These are phyloP conservation scores for Tulasnella sp. DNA, from an alignment of 768 basidiomycete species.

Conservation along the genomic window DNA sequence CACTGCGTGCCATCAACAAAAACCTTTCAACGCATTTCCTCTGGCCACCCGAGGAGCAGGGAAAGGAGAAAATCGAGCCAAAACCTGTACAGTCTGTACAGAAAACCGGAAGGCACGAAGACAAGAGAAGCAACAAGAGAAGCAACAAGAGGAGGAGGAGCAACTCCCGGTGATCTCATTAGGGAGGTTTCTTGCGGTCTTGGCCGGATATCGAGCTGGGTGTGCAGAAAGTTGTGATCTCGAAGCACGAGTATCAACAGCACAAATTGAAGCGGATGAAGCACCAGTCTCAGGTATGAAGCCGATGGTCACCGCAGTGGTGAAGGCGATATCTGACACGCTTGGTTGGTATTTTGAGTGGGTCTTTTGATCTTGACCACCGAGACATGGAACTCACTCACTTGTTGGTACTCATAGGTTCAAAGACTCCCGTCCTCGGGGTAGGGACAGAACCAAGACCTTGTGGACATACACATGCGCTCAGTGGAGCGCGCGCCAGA, in stretches of 20 bases:
- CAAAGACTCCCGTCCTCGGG: slow-evolving; percentile 28
- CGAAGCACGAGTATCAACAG: slow-evolving; percentile 17
- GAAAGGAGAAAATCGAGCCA: no score
- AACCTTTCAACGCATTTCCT: no score
- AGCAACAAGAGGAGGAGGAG: neutral
- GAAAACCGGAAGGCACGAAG: no score
- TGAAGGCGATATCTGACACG: neutral
- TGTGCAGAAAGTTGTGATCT: neutral
- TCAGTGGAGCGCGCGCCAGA: slow-evolving; percentile 37
- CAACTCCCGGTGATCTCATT: neutral
- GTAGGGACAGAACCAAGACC: slow-evolving; percentile 32
- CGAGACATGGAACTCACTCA: neutral
- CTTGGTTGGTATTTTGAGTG: neutral
- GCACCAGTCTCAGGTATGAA: no score
- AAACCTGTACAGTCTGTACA: no score
- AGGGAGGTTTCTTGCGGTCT: neutral
- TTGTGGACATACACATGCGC: slow-evolving; percentile 36
- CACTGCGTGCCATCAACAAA: no score
- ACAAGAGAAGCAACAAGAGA: no score
- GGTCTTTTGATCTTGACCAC: neutral
- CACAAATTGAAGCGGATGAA: neutral
- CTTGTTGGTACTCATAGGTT: slow-evolving; percentile 32
- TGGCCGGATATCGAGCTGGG: neutral
- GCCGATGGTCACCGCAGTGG: neutral
- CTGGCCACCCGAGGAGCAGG: no score